phyloP scores from a whole-genome alignment of 148 eudicot genomes.

The Fallopia convolvulus region DNA sequence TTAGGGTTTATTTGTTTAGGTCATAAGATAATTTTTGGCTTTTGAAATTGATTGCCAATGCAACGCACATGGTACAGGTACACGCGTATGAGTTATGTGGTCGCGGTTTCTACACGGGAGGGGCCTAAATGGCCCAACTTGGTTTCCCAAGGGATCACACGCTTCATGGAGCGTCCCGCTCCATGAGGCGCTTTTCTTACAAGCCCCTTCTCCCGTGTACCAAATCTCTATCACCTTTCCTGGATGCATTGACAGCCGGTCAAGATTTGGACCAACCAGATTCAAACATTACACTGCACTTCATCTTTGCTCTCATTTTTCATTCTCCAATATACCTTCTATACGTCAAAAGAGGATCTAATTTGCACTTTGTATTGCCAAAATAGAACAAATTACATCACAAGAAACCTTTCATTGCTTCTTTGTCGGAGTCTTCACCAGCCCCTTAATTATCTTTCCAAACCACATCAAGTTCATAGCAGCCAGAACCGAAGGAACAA shows the following conservation, averaged over 20 bases:
- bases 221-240: too few species aligned
- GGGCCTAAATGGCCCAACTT: too few species aligned
- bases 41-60: too few species aligned
- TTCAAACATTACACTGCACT: slow-evolving; percentile 3
- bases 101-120: too few species aligned
- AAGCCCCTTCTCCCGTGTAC: too few species aligned
- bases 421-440: slow-evolving; percentile 71
- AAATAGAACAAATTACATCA: neutral
- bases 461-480: slow-evolving; percentile 95
- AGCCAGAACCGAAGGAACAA: slow-evolving; percentile 67
- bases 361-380: neutral
- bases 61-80: too few species aligned
- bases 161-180: too few species aligned
- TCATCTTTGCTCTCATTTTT: neutral
- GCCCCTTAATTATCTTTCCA: slow-evolving; percentile 82
- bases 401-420: slow-evolving; percentile 27
- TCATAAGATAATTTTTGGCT: too few species aligned
- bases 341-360: neutral
- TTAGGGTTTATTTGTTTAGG: too few species aligned
- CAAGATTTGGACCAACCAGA: neutral
- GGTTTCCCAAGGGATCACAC: too few species aligned
- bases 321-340: neutral
- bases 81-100: too few species aligned
- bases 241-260: slow-evolving; percentile 3
- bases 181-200: too few species aligned